Conservation (phyloP, 306 rosid genomes). For the Quercus alba region DNA sequence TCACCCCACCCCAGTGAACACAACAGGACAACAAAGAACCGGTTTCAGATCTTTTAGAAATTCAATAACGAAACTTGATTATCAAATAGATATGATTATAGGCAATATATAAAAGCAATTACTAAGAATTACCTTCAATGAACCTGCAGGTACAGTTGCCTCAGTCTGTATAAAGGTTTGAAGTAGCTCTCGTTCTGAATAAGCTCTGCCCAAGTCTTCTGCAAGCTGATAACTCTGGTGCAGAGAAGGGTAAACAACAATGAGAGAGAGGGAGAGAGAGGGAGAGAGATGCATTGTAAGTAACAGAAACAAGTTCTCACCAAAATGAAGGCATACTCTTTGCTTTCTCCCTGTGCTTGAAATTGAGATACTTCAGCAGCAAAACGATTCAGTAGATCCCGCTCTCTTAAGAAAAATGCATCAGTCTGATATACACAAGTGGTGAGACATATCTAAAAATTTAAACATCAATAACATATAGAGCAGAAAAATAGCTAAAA, state of each 20-base stretch:
- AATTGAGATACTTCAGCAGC: conserved; percentile 64
- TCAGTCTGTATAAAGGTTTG: conserved; percentile 61
- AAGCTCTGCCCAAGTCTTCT: conserved; percentile 86
- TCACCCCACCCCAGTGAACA: too few species aligned
- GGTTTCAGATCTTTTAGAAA: not conserved
- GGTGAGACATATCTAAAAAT: conserved; percentile 21
- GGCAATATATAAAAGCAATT: not conserved
- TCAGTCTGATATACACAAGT: conserved; percentile 51
- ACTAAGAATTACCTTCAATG: conserved; percentile 55
- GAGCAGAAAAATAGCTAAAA: conserved; percentile 4
- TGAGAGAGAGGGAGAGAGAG: conserved; percentile 3
- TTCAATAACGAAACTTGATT: not conserved
- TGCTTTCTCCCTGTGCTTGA: conserved; percentile 71
- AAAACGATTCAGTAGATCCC: conserved; percentile 70
- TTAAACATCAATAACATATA: not conserved
- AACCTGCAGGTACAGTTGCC: conserved; percentile 49
- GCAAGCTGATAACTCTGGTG: conserved; percentile 83
- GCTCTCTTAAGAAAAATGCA: conserved; percentile 76
- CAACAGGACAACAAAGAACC: not conserved
- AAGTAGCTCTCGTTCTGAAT: conserved; percentile 64
- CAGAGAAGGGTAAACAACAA: conserved; percentile 18
- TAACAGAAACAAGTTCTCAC: conserved; percentile 40
- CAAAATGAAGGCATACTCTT: conserved; percentile 60
- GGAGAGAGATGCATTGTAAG: not conserved
- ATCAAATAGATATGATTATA: not conserved